Conservation (phyloP, 306 rosid genomes). For the Mimosa bimucronata region DNA sequence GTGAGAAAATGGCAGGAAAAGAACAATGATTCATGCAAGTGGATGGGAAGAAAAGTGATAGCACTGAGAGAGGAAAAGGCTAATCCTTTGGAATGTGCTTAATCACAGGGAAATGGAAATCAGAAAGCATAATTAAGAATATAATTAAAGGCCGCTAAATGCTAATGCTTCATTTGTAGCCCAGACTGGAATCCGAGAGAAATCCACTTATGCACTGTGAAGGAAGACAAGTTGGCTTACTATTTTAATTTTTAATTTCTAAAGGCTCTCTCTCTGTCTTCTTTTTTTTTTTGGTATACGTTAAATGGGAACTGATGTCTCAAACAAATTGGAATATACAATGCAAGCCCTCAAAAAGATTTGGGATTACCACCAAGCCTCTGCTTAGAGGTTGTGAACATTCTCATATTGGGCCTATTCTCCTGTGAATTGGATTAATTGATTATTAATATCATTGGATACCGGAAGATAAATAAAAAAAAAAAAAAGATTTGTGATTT, state of each 20-base stretch:
- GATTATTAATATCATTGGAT: no score
- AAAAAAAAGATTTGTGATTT: no score
- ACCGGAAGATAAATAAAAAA: no score
- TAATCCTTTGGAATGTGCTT: background rate
- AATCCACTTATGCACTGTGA: background rate
- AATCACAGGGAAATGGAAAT: background rate
- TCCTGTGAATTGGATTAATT: no score
- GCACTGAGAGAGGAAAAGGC: background rate
- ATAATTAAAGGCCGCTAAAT: background rate
- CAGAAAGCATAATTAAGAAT: background rate
- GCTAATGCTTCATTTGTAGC: background rate
- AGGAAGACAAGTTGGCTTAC: background rate
- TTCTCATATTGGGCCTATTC: no score
- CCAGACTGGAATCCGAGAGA: background rate
- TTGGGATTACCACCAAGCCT: no score
- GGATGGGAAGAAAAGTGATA: background rate
- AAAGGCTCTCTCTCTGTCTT: background rate
- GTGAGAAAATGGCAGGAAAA: background rate
- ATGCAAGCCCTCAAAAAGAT: background rate
- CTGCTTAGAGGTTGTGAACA: no score
- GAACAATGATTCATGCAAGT: background rate
- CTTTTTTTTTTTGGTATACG: background rate
- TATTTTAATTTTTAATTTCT: background rate
- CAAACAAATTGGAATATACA: background rate
- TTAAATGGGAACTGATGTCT: background rate